A percentile compares a stretch with the other conserved stretches of the same genome.
These are phyloP conservation scores for Umbellularia californica DNA, from an alignment of 164 flowering plant species.

Conservation along the genomic window DNA sequence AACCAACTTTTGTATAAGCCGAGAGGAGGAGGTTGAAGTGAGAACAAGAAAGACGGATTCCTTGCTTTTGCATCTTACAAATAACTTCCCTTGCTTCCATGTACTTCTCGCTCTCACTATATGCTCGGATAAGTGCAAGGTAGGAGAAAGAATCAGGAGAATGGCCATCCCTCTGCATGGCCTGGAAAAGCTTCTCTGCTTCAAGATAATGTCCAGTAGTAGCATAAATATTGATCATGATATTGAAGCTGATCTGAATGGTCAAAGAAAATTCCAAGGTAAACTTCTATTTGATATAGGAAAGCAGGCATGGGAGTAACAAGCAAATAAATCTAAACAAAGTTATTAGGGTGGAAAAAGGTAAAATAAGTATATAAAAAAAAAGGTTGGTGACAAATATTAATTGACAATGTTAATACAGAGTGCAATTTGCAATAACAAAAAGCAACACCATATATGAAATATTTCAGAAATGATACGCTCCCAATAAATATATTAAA, in stretches of 20 bases:
- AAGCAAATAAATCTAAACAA: too few relatives aligned
- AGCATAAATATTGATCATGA: constrained; percentile 65
- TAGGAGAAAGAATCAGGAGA: constrained; percentile 67
- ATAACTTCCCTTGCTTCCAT: constrained; percentile 65
- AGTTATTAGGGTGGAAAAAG: too few relatives aligned
- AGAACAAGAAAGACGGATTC: constrained; percentile 44
- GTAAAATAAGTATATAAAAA: too few relatives aligned
- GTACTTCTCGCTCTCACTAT: constrained; percentile 36
- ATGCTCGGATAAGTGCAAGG: constrained; percentile 67
- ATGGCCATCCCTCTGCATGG: constrained; percentile 52
- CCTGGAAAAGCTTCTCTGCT: constrained; percentile 54
- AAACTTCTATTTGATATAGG: background rate
- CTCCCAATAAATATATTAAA: too few relatives aligned
- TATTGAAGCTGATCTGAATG: constrained; percentile 77
- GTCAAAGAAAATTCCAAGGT: background rate
- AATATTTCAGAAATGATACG: too few relatives aligned
- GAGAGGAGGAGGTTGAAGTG: constrained; percentile 52
- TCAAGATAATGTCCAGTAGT: constrained; percentile 49
- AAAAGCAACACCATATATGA: too few relatives aligned
- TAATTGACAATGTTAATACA: too few relatives aligned
- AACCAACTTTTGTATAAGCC: constrained; percentile 48
- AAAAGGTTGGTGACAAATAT: too few relatives aligned
- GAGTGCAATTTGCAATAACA: too few relatives aligned
- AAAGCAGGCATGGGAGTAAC: background rate
- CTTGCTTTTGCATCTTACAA: constrained; percentile 42